phyloP scores from a whole-genome alignment of 169 alveolate genomes.

The Theileria sp. region DNA sequence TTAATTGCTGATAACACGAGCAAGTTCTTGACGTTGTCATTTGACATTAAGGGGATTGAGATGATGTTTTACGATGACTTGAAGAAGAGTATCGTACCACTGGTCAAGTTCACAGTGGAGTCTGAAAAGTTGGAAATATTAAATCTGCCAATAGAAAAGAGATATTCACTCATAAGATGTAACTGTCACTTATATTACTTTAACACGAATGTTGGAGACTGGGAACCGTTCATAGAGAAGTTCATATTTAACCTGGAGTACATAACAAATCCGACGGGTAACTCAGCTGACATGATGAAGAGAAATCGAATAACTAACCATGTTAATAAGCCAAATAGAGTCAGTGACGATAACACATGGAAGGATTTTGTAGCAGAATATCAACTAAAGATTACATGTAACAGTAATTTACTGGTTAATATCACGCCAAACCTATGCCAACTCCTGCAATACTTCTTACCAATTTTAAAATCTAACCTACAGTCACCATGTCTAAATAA shows the following conservation, averaged over 20 bases:
- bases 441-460: slow-evolving; percentile 75
- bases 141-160: slow-evolving; percentile 56
- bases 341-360: slow-evolving; percentile 71
- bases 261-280: slow-evolving; percentile 36
- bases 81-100: slow-evolving; percentile 78
- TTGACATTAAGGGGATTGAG: slow-evolving; percentile 73
- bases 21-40: slow-evolving; percentile 58
- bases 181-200: slow-evolving; percentile 70
- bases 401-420: slow-evolving; percentile 75
- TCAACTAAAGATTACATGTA: slow-evolving; percentile 70
- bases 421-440: slow-evolving; percentile 81
- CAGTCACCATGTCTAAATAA: slow-evolving; percentile 2
- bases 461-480: slow-evolving; percentile 69
- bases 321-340: slow-evolving; percentile 4
- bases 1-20: slow-evolving; percentile 35
- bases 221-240: slow-evolving; percentile 80
- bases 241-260: slow-evolving; percentile 61
- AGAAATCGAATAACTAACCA: slow-evolving; percentile 25
- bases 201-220: slow-evolving; percentile 78
- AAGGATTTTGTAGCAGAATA: slow-evolving; percentile 70
- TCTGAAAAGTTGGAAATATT: slow-evolving; percentile 50
- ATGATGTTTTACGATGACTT: slow-evolving; percentile 77
- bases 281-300: slow-evolving; percentile 35
- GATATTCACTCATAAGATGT: slow-evolving; percentile 54
- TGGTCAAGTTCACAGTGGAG: slow-evolving; percentile 71